Evolutionary conservation across 1,284 basidiomycete genomes (phyloP), one percentile per base, ranked within the genome.

Genomic region (Rhizopogon parksii): DNA sequence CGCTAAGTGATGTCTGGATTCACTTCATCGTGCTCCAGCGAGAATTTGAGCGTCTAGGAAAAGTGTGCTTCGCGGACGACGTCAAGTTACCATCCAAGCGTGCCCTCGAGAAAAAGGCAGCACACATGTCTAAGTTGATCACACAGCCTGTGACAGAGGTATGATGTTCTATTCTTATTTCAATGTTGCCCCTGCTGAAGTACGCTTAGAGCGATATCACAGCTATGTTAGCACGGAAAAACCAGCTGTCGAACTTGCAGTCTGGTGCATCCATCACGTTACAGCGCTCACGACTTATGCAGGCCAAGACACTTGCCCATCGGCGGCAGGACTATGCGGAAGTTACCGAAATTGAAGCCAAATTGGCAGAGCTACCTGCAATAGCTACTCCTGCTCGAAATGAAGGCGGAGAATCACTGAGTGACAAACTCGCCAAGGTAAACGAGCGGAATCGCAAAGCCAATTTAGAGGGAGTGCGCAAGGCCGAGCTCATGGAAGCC

Each of bases 371-470:
- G 36, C 69, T 85, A 53, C 70, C 39, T 54, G 62, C 46, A 51
- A 62, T 58, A 40, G 64, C 56, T 45, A 53, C 25, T 51, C 51
- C 56, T n/a, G 59, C 53, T 21, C 61, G 57, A 39, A 70, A 68
- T 42, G 72, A 74, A 51, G 67, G 72, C 5, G 64, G 63, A 24
- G 65, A 65, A 52, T 67, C 64, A 0, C 59, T 71, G 56, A 73
- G 71, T 39, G 82, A 83, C 53, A 70, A 80, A 58, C 76, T 95
- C 30, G 80, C 85, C 15, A 82, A 74, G 63, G 85, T 96, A 53
- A 95, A 95, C 65, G 91, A 94, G 68, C 80, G 91, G 47, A 95
- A 97, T 65, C 78, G 90, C 38, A 80, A 78, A 57, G 82, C 85
- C 42, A 95, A 95, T 53, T 61, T 83, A 54, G 91, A 92, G 59